Conservation (phyloP, 2,329 filamentous ascomycete genomes). For the Chalara sp. region DNA sequence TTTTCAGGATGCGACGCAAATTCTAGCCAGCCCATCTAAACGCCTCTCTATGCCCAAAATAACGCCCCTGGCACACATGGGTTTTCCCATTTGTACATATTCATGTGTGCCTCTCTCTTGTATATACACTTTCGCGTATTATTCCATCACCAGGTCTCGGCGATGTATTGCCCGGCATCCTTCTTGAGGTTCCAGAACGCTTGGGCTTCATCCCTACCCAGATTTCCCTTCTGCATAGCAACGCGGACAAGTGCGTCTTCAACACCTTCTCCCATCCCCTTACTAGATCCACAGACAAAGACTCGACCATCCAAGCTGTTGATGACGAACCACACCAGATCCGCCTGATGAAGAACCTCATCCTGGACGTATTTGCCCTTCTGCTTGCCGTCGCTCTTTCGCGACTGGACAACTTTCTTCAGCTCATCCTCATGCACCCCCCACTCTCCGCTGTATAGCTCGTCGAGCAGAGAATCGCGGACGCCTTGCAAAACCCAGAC, state of each 20-base stretch:
- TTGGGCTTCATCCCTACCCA: constrained; percentile 73
- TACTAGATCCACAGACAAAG: constrained; percentile 92
- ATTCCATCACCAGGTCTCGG: constrained; percentile 57
- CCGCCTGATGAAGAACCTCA: constrained; percentile 83
- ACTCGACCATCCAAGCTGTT: constrained; percentile 93
- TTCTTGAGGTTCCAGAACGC: constrained; percentile 91
- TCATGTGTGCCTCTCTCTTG: background rate
- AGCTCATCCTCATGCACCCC: constrained; percentile 86
- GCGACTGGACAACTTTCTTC: constrained; percentile 73
- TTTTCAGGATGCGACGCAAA: background rate
- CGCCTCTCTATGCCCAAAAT: background rate
- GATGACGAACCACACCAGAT: constrained; percentile 97
- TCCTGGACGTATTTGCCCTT: constrained; percentile 93
- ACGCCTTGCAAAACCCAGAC: constrained; percentile 95
- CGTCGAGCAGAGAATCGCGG: constrained; percentile 88
- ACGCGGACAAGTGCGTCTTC: constrained; percentile 82
- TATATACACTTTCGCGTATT: too few relatives aligned
- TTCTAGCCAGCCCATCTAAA: background rate
- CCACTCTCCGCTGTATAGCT: constrained; percentile 95
- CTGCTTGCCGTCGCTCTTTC: constrained; percentile 41
- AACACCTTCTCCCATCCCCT: constrained; percentile 97
- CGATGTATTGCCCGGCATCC: constrained; percentile 90
- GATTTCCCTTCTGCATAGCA: constrained; percentile 84
- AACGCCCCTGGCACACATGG: background rate
- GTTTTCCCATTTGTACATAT: background rate